phyloP scores from a whole-genome alignment of 371 early-diverging fungal species.

The Mortierella sp. region DNA sequence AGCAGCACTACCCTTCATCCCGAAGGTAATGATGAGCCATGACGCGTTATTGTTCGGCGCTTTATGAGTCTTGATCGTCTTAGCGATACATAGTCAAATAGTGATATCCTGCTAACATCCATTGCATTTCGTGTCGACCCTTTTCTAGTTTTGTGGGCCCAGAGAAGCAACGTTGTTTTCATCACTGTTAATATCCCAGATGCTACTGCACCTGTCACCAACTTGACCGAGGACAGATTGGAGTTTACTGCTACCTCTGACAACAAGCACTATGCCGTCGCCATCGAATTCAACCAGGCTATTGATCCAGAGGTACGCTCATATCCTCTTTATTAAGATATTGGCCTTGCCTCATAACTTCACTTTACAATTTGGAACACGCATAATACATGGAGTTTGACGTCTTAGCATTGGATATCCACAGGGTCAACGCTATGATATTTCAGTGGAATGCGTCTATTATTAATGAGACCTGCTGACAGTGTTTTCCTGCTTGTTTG shows the following conservation, averaged over 20 bases:
- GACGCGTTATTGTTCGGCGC: not conserved
- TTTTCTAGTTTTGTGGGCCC: constrained; percentile 94
- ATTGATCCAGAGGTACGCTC: constrained; percentile 79
- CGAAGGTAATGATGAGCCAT: constrained; percentile 23
- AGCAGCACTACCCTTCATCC: constrained; percentile 38
- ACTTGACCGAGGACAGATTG: constrained; percentile 70
- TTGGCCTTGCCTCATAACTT: not conserved
- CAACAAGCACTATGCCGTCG: constrained; percentile 79
- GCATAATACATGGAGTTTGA: not conserved
- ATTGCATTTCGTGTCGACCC: too few species aligned
- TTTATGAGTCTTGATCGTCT: not conserved
- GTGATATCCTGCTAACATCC: not conserved
- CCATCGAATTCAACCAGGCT: constrained; percentile 79
- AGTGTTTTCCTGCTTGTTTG: not conserved
- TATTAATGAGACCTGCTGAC: not conserved
- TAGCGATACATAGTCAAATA: not conserved
- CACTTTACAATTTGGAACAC: not conserved
- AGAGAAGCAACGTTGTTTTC: constrained; percentile 84
- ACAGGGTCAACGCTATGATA: not conserved
- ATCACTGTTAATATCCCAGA: constrained; percentile 90
- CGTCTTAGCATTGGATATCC: not conserved
- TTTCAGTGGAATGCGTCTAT: not conserved
- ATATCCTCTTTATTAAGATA: too few species aligned
- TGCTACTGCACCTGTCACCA: constrained; percentile 72
- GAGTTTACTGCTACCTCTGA: constrained; percentile 71